Base-by-base conservation (phyloP, 148 eudicot species). In the Fallopia convolvulus region DNA sequence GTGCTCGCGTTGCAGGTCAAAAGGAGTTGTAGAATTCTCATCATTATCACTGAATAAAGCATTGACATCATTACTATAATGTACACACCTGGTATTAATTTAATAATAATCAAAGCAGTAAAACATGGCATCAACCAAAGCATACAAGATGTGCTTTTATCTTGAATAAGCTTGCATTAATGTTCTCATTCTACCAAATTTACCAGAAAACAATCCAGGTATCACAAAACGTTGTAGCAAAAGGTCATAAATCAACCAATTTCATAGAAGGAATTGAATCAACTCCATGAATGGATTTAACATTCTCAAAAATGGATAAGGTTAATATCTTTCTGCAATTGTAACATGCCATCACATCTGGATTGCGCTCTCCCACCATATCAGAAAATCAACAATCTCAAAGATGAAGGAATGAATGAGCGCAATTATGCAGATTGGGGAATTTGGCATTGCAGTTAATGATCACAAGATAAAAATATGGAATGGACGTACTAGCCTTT, bases 21-120 rank as follows among this genome's bases (percentile, higher is more conserved):
- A 26, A 6, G 33, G 13, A 61, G 68, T 61, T 61, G 36, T 23
- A 23, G 36, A 61, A 61, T 32, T 61, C 15, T 61, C 68, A 65
- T 33, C 71, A 68, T 68, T 68, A 68, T 68, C 72, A 68, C 72
- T 68, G 72, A 17, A 68, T 5, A 68, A 39, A 68, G 71, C 41
- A 65, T 65, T 65, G 6, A 33, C 71, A 68, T 68, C 44, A 68
- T 68, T 7, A 15, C 0, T 33, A 26, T 65, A 65, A 30, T 65
- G 18, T 33, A 30, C 12, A 58, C 7, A 30, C 5, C 71, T 30
- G 5, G 13, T 3, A 23, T 36, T 61, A 11, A 26, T 61, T 32
- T 2, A 26, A 61, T 33, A 63, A 63, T 63, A 11, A 9, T 12
- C 70, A 30, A 63, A 63, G 18, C 39, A 26, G 5, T 15, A 18